These are phyloP conservation scores for Geranium brycei DNA, from an alignment of 345 rosid species.

Conservation along the genomic window DNA sequence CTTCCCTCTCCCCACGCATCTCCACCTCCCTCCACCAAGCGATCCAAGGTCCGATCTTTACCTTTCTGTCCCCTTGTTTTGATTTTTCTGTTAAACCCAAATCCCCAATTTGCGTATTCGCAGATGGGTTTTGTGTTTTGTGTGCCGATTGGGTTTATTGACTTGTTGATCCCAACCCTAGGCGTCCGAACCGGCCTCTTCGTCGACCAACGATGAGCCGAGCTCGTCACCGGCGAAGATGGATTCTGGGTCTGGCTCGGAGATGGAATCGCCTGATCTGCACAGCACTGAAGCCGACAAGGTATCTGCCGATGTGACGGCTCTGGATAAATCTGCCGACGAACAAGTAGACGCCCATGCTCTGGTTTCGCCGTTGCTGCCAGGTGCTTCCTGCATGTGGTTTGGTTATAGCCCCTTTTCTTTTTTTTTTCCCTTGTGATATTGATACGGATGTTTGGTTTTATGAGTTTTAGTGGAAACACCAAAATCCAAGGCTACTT, in stretches of 20 bases:
- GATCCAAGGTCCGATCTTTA: too few species aligned
- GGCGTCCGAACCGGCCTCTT: conserved; percentile 46
- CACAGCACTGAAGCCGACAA: conserved; percentile 28
- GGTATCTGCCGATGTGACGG: conserved; percentile 18
- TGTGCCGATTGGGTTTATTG: too few species aligned
- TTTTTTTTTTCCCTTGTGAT: conserved; percentile 7
- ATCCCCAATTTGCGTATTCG: too few species aligned
- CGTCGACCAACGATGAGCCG: conserved; percentile 32
- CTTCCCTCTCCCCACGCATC: too few species aligned
- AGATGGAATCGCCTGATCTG: conserved; percentile 60
- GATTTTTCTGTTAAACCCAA: too few species aligned
- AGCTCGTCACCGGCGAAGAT: conserved; percentile 15
- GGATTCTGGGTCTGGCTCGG: conserved; percentile 11
- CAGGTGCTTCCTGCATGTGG: conserved; percentile 38
- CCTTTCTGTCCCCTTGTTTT: too few species aligned
- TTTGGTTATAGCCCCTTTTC: conserved; percentile 1
- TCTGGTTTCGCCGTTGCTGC: conserved; percentile 31
- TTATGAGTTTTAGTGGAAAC: conserved; percentile 25
- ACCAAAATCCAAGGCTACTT: conserved; percentile 27
- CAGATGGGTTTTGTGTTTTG: too few species aligned
- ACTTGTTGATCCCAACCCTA: too few species aligned
- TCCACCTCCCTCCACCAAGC: too few species aligned
- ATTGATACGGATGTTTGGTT: conserved; percentile 7
- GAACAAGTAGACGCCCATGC: conserved; percentile 36
- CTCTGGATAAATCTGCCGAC: conserved; percentile 34